Evolutionary conservation across 2,329 filamentous ascomycete genomes (phyloP), one percentile per base, ranked within the genome.

Genomic region (Diatrype stigma): DNA sequence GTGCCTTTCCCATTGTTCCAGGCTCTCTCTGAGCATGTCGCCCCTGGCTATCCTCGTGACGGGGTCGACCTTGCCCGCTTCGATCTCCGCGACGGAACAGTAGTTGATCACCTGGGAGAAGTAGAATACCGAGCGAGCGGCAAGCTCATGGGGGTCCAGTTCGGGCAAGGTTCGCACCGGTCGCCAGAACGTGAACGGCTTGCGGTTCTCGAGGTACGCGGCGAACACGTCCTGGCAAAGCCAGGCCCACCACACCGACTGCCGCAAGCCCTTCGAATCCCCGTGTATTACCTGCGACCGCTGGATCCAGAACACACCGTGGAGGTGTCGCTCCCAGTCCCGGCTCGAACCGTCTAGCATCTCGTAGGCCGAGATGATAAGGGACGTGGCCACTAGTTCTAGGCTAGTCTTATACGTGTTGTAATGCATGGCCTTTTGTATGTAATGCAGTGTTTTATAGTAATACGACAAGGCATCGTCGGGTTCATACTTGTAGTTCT

Each of bases 231-330:
- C 83, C 59, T 86, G 83, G n/a, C 80, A 71, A 3, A 86, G 67
- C 83, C 82, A 86, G 1, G 78, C 76, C 82, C 83, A 86, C 83
- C 82, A 86, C 0, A 81, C 78, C 0, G 81, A 78, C 54, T 79
- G 75, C 40, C 78, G 72, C 0, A 86, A 67, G 0, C 81, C 79
- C 0, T 77, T 75, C 0, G 75, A 78, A 46, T 80, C 80, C 1
- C 81, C 82, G 49, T 85, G 74, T 42, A 83, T 82, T 45, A 82
- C 73, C 48, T 82, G 80, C 0, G 77, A 81, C n/a, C 81, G 69
- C 51, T 85, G 78, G 16, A 86, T 85, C 78, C 82, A 85, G 56
- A 85, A 86, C 0, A 85, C 80, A 0, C 82, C 82, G 59, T 84
- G 80, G 0, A 86, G 68, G 60, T 86, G 82, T 2, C 80, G 70